Percentiles rank a stretch among this genome's conserved stretches.
These are phyloP conservation scores for Teratosphaeria gauchensis DNA, from an alignment of 2,329 filamentous ascomycete species.

Conservation along the genomic window DNA sequence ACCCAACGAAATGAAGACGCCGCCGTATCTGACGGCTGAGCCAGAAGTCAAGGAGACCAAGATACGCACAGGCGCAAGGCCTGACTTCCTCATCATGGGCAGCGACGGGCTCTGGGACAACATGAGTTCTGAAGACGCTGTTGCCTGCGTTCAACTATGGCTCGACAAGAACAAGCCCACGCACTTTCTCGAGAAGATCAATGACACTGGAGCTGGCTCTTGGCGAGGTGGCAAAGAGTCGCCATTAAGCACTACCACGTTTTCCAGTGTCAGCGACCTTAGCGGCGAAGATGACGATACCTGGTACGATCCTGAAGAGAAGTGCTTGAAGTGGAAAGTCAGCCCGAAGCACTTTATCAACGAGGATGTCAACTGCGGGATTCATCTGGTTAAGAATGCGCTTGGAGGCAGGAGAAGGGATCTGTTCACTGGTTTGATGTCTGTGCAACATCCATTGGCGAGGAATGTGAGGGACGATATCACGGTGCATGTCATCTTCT, in stretches of 20 bases:
- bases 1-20: constrained; percentile 39
- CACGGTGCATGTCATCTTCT: constrained; percentile 46
- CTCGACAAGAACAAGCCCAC: constrained; percentile 29
- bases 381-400: constrained; percentile 44
- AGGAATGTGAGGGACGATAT: constrained; percentile 41
- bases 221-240: not conserved
- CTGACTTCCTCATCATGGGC: constrained; percentile 56
- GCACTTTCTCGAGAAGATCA: constrained; percentile 10
- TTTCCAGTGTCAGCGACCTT: constrained; percentile 1
- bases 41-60: constrained; percentile 52
- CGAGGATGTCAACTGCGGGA: constrained; percentile 44
- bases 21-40: constrained; percentile 59
- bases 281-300: constrained; percentile 23
- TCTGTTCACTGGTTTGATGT: constrained; percentile 32
- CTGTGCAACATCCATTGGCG: constrained; percentile 23
- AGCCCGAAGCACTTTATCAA: constrained; percentile 37
- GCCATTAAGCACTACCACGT: not conserved
- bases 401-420: constrained; percentile 39
- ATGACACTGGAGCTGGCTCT: not conserved
- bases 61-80: constrained; percentile 35
- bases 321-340: constrained; percentile 32
- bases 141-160: constrained; percentile 46
- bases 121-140: constrained; percentile 24
- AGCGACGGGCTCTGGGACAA: constrained; percentile 53
- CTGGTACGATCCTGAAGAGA: constrained; percentile 27